Evolutionary conservation across 2,329 filamentous ascomycete species (phyloP).

Genomic region (Lecanicillium sp.): DNA sequence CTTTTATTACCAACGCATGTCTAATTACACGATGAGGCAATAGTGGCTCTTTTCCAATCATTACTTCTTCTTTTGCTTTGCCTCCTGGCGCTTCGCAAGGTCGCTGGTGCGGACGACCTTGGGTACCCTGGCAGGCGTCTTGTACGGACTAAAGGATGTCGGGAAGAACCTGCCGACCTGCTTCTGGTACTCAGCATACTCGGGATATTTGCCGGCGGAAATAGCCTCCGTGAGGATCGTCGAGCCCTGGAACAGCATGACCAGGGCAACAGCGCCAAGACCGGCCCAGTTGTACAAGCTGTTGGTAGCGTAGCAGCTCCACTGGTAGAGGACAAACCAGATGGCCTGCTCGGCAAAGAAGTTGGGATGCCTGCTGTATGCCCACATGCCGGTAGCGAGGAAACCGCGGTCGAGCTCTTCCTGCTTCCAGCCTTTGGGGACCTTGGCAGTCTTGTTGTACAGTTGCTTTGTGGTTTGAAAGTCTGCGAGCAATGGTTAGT

Average conservation of each 20-base stretch:
- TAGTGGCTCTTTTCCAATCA: not conserved
- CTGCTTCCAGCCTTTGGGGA: slow-evolving; percentile 56
- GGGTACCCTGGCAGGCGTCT: slow-evolving; percentile 26
- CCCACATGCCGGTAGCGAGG: slow-evolving; percentile 75
- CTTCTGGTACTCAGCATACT: slow-evolving; percentile 78
- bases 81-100: slow-evolving; percentile 35
- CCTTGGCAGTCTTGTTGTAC: slow-evolving; percentile 66
- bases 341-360: slow-evolving; percentile 87
- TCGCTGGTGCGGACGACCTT: slow-evolving; percentile 46
- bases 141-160: slow-evolving; percentile 36
- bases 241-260: slow-evolving; percentile 82
- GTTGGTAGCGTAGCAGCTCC: slow-evolving; percentile 69
- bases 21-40: not conserved
- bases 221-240: slow-evolving; percentile 82
- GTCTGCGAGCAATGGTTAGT: slow-evolving; percentile 32
- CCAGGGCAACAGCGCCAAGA: slow-evolving; percentile 58
- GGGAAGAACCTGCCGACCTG: slow-evolving; percentile 81
- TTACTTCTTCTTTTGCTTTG: slow-evolving; percentile 29
- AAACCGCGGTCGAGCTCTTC: slow-evolving; percentile 87
- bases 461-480: slow-evolving; percentile 75
- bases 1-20: no score
- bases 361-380: slow-evolving; percentile 86
- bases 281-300: slow-evolving; percentile 72
- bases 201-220: slow-evolving; percentile 73
- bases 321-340: slow-evolving; percentile 84